These are phyloP conservation scores for Debaryomyces hansenii DNA, from an alignment of 805 yeast genomes.

Conservation along the genomic window DNA sequence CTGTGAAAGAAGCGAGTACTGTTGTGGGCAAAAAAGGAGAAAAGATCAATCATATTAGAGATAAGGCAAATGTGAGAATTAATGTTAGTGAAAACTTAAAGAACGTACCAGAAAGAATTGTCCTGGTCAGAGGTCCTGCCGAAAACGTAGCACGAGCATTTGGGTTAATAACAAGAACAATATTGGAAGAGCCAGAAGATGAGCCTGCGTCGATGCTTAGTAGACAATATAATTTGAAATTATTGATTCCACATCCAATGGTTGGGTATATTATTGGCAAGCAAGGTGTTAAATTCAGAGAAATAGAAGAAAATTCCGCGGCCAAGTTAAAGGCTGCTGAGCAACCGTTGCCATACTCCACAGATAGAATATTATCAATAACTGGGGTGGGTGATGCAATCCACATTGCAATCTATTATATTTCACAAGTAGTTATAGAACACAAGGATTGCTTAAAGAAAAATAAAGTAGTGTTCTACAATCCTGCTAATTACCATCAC, in stretches of 20 bases:
- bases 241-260: slow-evolving; percentile 74
- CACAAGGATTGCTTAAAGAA: slow-evolving; percentile 54
- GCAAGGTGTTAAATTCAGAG: slow-evolving; percentile 69
- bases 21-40: slow-evolving; percentile 85
- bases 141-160: slow-evolving; percentile 81
- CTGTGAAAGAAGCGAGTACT: slow-evolving; percentile 71
- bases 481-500: slow-evolving; percentile 50
- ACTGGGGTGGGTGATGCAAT: slow-evolving; percentile 85
- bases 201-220: slow-evolving; percentile 59
- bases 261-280: slow-evolving; percentile 84
- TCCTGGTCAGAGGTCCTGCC: slow-evolving; percentile 70
- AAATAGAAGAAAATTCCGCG: slow-evolving; percentile 80
- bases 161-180: slow-evolving; percentile 67
- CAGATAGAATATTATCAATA: slow-evolving; percentile 70
- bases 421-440: slow-evolving; percentile 65
- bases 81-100: slow-evolving; percentile 72
- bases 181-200: slow-evolving; percentile 66
- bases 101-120: slow-evolving; percentile 72
- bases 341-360: slow-evolving; percentile 67
- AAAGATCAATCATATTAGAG: slow-evolving; percentile 62
- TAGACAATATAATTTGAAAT: slow-evolving; percentile 52
- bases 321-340: slow-evolving; percentile 76
- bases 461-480: slow-evolving; percentile 56
- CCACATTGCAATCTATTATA: slow-evolving; percentile 77
- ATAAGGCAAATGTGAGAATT: slow-evolving; percentile 60